Conservation (phyloP, 225 moss, liverwort and hornwort species). For the Ulota crispa region DNA sequence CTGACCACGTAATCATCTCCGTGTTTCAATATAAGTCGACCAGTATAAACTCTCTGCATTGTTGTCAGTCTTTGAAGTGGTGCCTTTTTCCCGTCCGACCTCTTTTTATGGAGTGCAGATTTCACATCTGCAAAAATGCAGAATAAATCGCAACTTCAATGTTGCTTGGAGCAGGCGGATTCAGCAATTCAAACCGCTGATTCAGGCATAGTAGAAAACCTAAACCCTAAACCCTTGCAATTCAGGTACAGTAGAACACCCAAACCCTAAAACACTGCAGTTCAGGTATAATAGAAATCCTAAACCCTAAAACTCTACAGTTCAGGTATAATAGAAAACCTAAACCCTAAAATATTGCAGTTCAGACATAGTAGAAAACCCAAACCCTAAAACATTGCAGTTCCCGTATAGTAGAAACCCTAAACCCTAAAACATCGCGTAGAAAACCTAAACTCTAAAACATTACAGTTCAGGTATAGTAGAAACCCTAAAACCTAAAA, state of each 20-base stretch:
- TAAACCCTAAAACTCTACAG: too few relatives aligned
- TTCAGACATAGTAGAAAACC: too few relatives aligned
- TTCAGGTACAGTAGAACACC: too few relatives aligned
- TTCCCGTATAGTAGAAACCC: too few relatives aligned
- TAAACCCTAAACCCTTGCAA: not conserved
- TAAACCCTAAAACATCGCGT: too few relatives aligned
- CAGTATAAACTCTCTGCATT: slow-evolving; percentile 86
- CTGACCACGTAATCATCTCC: slow-evolving; percentile 68
- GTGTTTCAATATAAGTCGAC: slow-evolving; percentile 75
- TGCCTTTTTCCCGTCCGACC: slow-evolving; percentile 88
- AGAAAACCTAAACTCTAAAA: too few relatives aligned
- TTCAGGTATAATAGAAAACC: not conserved
- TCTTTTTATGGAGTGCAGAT: slow-evolving; percentile 81
- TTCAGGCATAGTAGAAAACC: not conserved
- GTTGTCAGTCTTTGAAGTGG: slow-evolving; percentile 80
- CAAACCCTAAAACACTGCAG: too few relatives aligned
- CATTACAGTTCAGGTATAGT: not conserved
- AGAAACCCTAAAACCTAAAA: slow-evolving; percentile 6
- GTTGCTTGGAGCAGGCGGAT: not conserved
- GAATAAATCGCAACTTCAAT: not conserved
- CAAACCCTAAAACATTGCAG: too few relatives aligned
- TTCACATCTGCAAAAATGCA: slow-evolving; percentile 78
- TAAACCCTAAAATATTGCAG: not conserved
- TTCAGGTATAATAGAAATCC: too few relatives aligned
- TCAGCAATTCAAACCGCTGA: not conserved